Percentiles rank a stretch among this genome's conserved stretches.
phyloP scores from a whole-genome alignment of 2,329 filamentous ascomycete genomes.

The Rhexocercosporidium sp. region DNA sequence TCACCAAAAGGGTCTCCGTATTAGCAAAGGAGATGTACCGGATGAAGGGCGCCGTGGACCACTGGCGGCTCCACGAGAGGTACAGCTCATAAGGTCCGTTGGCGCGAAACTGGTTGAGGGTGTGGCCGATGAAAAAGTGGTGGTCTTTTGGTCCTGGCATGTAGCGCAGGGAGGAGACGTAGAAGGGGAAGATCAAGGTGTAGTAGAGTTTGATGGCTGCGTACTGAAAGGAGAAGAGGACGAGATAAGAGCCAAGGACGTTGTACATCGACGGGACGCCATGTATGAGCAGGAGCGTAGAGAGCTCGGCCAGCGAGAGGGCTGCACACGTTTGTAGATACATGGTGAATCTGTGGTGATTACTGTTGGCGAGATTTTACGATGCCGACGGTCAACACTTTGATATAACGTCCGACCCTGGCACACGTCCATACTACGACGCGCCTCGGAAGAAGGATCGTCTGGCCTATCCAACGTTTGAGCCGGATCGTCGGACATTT shows the following conservation, averaged over 20 bases:
- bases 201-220: background rate
- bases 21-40: constrained; percentile 46
- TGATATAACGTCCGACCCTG: background rate
- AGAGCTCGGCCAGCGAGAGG: background rate
- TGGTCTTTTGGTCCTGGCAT: constrained; percentile 11
- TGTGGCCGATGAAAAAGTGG: constrained; percentile 45
- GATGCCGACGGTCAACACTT: background rate
- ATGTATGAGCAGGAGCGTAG: background rate
- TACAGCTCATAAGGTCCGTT: constrained; percentile 36
- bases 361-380: background rate
- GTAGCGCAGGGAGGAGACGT: constrained; percentile 3
- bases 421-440: background rate
- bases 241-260: background rate
- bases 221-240: constrained; percentile 5
- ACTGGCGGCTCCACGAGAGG: constrained; percentile 40
- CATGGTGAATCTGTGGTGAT: background rate
- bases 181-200: constrained; percentile 3
- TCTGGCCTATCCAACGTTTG: background rate
- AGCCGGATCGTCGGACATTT: background rate
- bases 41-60: constrained; percentile 46
- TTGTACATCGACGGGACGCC: background rate
- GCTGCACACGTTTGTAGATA: background rate
- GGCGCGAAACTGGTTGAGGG: constrained; percentile 42
- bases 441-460: background rate
- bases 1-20: constrained; percentile 46